phyloP scores from a whole-genome alignment of 768 basidiomycete genomes.

The Tulasnella sp. region DNA sequence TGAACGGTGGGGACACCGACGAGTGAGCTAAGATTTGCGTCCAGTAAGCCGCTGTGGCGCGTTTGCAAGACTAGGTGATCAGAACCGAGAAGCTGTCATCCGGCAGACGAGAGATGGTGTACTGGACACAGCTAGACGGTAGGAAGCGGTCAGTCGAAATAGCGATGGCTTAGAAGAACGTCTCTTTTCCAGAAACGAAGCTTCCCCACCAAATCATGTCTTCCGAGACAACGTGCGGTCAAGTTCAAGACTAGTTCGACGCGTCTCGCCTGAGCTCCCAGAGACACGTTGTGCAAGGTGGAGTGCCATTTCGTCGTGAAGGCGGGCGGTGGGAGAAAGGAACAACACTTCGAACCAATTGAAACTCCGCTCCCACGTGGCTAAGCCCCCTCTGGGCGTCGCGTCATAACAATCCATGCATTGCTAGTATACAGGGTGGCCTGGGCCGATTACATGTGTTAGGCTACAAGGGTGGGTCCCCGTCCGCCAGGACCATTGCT shows the following conservation, averaged over 20 bases:
- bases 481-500: slow-evolving; percentile 5
- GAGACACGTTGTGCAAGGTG: too few relatives aligned
- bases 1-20: not conserved
- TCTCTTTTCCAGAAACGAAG: not conserved
- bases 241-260: too few relatives aligned
- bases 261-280: too few relatives aligned
- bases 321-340: not conserved
- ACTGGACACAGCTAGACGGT: not conserved
- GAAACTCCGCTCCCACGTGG: too few relatives aligned
- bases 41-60: not conserved
- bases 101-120: not conserved
- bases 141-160: not conserved
- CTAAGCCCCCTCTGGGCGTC: too few relatives aligned
- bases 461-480: not conserved
- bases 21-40: not conserved
- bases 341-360: not conserved
- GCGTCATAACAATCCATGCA: not conserved
- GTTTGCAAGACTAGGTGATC: not conserved
- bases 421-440: not conserved
- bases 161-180: not conserved
- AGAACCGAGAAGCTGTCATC: not conserved
- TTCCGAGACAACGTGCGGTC: not conserved
- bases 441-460: not conserved
- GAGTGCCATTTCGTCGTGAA: not conserved
- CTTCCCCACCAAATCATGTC: not conserved